phyloP scores from a whole-genome alignment of 768 basidiomycete species.

The Boletus patriciae region DNA sequence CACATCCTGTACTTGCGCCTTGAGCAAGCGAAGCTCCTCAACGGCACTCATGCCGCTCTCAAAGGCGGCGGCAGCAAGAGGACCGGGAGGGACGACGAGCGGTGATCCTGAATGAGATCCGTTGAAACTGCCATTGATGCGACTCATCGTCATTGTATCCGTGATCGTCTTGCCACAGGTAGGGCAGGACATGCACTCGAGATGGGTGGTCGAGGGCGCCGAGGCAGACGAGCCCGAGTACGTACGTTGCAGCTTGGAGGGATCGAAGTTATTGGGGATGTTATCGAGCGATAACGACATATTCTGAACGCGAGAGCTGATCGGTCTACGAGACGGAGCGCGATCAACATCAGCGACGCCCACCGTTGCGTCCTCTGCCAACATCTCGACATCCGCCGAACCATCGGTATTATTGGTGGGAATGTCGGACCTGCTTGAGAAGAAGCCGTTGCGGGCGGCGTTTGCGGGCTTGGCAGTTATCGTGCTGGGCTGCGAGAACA shows the following conservation, averaged over 20 bases:
- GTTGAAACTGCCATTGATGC: slow-evolving; percentile 25
- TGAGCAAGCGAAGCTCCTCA: slow-evolving; percentile 75
- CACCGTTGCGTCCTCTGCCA: slow-evolving; percentile 25
- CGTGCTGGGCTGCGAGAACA: slow-evolving; percentile 27
- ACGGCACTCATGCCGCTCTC: slow-evolving; percentile 67
- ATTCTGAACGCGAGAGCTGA: slow-evolving; percentile 34
- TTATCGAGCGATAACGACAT: slow-evolving; percentile 56
- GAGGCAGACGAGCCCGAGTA: slow-evolving; percentile 39
- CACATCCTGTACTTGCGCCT: slow-evolving; percentile 82
- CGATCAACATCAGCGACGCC: slow-evolving; percentile 28
- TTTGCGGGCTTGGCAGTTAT: slow-evolving; percentile 18
- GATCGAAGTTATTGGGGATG: slow-evolving; percentile 42
- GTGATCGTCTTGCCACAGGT: slow-evolving; percentile 55
- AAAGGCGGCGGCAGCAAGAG: slow-evolving; percentile 53
- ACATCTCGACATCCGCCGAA: slow-evolving; percentile 31
- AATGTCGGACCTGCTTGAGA: slow-evolving; percentile 27
- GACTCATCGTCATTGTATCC: slow-evolving; percentile 41
- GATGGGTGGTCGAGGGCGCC: slow-evolving; percentile 44
- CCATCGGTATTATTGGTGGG: slow-evolving; percentile 11
- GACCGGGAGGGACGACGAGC: slow-evolving; percentile 55
- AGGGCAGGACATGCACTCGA: slow-evolving; percentile 48
- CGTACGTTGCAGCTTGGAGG: slow-evolving; percentile 33
- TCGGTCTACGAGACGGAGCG: slow-evolving; percentile 23
- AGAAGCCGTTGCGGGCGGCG: slow-evolving; percentile 18
- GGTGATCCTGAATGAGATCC: slow-evolving; percentile 34